These are phyloP conservation scores for Aspergillus terreus DNA, from an alignment of 2,329 filamentous ascomycete species.

Conservation along the genomic window DNA sequence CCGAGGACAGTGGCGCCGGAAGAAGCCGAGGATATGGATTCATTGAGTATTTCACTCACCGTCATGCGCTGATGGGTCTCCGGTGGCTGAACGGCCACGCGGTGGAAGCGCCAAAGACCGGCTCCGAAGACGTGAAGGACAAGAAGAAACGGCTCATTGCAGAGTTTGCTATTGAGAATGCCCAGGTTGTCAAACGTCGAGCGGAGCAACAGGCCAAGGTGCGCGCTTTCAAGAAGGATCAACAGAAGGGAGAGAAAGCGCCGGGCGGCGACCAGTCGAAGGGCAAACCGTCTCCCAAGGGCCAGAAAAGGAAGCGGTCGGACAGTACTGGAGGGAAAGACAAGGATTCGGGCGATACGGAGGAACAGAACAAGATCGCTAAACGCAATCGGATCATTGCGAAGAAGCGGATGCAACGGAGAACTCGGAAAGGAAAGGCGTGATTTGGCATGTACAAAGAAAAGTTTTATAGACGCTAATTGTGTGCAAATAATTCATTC, in stretches of 20 bases:
- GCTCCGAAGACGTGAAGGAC: constrained; percentile 49
- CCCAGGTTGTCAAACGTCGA: constrained; percentile 83
- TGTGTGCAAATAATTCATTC: constrained; percentile 8
- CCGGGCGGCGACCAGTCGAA: constrained; percentile 1
- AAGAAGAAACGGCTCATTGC: constrained; percentile 88
- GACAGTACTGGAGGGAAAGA: constrained; percentile 19
- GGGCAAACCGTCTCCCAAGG: constrained; percentile 15
- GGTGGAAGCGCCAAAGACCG: constrained; percentile 40
- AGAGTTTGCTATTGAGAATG: constrained; percentile 98
- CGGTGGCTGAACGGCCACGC: constrained; percentile 84
- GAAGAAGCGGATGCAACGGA: constrained; percentile 74
- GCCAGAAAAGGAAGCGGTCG: constrained; percentile 32
- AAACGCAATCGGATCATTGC: constrained; percentile 75
- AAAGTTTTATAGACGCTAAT: constrained; percentile 10
- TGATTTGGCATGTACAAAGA: constrained; percentile 9
- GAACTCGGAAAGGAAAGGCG: constrained; percentile 52
- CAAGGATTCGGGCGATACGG: constrained; percentile 23
- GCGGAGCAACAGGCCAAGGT: constrained; percentile 31
- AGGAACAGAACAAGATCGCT: constrained; percentile 53
- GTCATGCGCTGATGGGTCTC: constrained; percentile 90
- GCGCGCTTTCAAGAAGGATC: constrained; percentile 16
- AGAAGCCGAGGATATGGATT: constrained; percentile 93
- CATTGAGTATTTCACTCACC: constrained; percentile 91
- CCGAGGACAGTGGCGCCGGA: constrained; percentile 71
- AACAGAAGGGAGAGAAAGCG: constrained; percentile 11